These are phyloP conservation scores for Penicillium sp. DNA, from an alignment of 2,329 filamentous ascomycete genomes.

Conservation along the genomic window DNA sequence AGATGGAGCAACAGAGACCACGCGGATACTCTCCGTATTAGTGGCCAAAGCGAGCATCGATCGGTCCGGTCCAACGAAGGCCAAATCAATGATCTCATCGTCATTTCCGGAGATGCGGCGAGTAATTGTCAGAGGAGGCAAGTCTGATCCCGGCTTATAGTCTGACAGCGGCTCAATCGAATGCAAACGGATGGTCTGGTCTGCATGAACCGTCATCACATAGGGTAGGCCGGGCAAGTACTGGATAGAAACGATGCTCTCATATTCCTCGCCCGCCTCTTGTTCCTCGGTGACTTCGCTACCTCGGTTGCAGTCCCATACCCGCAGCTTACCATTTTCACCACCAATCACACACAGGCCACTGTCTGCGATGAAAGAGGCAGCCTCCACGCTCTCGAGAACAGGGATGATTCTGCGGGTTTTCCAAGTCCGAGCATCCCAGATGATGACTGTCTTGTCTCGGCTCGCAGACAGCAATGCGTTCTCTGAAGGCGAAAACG, in stretches of 20 bases:
- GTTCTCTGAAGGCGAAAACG: slow-evolving; percentile 74
- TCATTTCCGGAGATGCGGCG: slow-evolving; percentile 91
- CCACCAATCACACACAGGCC: slow-evolving; percentile 79
- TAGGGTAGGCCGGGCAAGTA: slow-evolving; percentile 65
- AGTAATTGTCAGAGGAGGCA: slow-evolving; percentile 61
- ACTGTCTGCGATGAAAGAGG: slow-evolving; percentile 73
- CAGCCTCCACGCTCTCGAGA: slow-evolving; percentile 79
- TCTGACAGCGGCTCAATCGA: slow-evolving; percentile 45
- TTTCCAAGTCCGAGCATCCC: slow-evolving; percentile 87
- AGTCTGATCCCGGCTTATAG: slow-evolving; percentile 42
- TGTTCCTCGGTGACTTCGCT: slow-evolving; percentile 78
- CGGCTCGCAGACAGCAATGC: slow-evolving; percentile 78
- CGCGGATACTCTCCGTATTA: slow-evolving; percentile 88
- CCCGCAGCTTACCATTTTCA: slow-evolving; percentile 74
- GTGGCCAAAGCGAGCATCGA: slow-evolving; percentile 87
- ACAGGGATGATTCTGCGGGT: slow-evolving; percentile 75
- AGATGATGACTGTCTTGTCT: slow-evolving; percentile 92
- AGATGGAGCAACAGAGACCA: slow-evolving; percentile 66
- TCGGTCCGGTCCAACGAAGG: slow-evolving; percentile 76
- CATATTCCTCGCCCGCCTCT: slow-evolving; percentile 57
- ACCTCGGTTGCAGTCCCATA: slow-evolving; percentile 79
- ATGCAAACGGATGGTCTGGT: slow-evolving; percentile 83
- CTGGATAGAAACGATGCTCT: slow-evolving; percentile 70
- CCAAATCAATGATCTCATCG: slow-evolving; percentile 95
- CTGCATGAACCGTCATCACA: slow-evolving; percentile 79